Base-by-base conservation (phyloP, 345 rosid species). In the Noccaea caerulescens region DNA sequence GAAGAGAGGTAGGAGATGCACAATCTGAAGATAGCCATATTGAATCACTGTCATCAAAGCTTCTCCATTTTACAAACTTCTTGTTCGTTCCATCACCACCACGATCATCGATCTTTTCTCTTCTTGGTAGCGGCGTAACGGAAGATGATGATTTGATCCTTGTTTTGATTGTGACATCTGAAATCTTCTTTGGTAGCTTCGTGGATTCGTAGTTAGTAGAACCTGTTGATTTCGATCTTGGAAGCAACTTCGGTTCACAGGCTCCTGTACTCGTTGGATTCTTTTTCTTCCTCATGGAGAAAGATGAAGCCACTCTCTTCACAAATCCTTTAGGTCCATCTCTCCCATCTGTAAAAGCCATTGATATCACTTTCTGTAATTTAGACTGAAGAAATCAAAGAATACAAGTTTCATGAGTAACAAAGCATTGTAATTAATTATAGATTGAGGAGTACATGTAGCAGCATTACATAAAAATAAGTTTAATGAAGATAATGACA, bases 11-110 rank as follows among this genome's bases (percentile, higher is more conserved):
- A 68, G 82, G 72, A 10, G 81, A 86, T 5, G 69, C 47, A 63
- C 60, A 52, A 49, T 76, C 80, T 41, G 87, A 86, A 75, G 86
- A 82, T 47, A 84, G 58, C 88, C 88, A 84, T 68, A 70, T 77
- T 10, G 79, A 77, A 45, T 82, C 84, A 11, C 68, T 12, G 7
- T 77, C 86, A 69, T 82, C 78, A 69, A 73, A 72, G 60, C 68
- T 58, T 75, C 69, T 79, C 72, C 66, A 80, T 11, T 59, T 59
- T 1, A 7, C 72, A 38, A 79, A 45, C 14, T 14, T 74, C 36
- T 70, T 70, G 10, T 36, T 30, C 53, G 11, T 41, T 27, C 8
- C 44, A 44, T 50, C 38, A 13, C 27, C 57, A 67, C 78, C 77
- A 49, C 73, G 79, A 71, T 73, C 80, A 73, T 85, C 79, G 8